phyloP scores from a whole-genome alignment of 139 green algal genomes.

The Haematococcus sp. region DNA sequence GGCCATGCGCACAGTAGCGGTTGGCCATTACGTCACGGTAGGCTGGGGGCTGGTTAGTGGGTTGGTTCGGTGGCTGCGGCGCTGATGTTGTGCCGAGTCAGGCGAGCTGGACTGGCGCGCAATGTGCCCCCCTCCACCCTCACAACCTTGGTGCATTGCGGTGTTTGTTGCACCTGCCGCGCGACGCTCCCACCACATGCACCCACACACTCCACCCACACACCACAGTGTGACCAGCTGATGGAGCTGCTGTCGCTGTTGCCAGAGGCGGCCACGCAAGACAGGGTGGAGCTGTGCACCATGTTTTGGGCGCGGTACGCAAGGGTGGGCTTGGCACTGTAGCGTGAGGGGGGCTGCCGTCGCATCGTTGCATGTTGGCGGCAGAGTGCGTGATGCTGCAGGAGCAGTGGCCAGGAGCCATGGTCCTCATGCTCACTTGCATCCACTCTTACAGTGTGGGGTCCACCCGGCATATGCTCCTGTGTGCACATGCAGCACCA shows the following conservation, averaged over 20 bases:
- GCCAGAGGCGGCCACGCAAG: background rate
- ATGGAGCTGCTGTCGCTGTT: conserved; percentile 49
- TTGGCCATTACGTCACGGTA: conserved; percentile 45
- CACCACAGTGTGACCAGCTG: conserved; percentile 45
- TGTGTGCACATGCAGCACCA: background rate
- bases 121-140: too few species aligned
- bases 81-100: too few species aligned
- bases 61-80: too few species aligned
- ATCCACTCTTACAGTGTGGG: background rate
- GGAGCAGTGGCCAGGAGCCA: conserved; percentile 17
- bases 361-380: too few species aligned
- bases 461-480: background rate
- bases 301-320: conserved; percentile 43
- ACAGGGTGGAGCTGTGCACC: conserved; percentile 41
- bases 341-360: too few species aligned
- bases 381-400: too few species aligned
- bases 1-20: conserved; percentile 36
- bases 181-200: too few species aligned
- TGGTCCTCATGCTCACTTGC: background rate
- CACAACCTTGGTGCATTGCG: too few species aligned
- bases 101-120: too few species aligned
- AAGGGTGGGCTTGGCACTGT: too few species aligned
- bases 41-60: background rate
- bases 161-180: too few species aligned
- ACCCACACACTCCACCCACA: too few species aligned